These are phyloP conservation scores for Basidiobolus meristosporus DNA, from an alignment of 371 early-diverging fungal species.

Conservation along the genomic window DNA sequence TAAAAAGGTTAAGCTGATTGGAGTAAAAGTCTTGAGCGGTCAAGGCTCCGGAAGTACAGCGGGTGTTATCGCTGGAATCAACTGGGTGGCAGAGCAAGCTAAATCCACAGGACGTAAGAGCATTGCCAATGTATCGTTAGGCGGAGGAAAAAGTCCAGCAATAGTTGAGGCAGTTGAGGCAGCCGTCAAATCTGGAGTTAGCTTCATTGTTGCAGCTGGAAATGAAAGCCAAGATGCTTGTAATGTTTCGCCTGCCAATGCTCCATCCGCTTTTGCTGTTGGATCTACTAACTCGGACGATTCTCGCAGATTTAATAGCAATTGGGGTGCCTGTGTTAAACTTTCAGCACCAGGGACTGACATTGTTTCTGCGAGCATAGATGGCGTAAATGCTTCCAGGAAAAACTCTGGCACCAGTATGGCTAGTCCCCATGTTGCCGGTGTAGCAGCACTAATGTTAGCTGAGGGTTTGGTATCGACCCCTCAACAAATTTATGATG, in stretches of 20 bases:
- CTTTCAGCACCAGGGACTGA: constrained; percentile 19
- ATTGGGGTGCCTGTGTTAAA: constrained; percentile 53
- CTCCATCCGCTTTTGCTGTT: constrained; percentile 29
- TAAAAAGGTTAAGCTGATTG: constrained; percentile 23
- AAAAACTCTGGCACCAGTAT: constrained; percentile 59
- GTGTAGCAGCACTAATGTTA: constrained; percentile 16
- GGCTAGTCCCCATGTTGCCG: constrained; percentile 50
- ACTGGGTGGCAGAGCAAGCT: constrained; percentile 7
- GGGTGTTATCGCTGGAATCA: constrained; percentile 40
- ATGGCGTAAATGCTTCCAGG: constrained; percentile 8
- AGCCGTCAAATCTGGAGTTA: constrained; percentile 13
- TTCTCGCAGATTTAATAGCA: constrained; percentile 39
- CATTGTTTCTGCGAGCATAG: neutral
- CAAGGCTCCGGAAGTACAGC: constrained; percentile 30
- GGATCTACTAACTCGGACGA: constrained; percentile 42
- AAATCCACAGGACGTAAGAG: neutral
- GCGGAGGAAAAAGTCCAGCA: constrained; percentile 19
- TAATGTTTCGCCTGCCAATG: constrained; percentile 32
- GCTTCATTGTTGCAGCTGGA: constrained; percentile 44
- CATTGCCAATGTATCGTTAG: constrained; percentile 32
- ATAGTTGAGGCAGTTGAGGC: constrained; percentile 13
- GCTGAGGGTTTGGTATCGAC: neutral
- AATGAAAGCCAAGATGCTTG: constrained; percentile 29
- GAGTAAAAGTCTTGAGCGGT: constrained; percentile 34
- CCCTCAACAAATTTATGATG: constrained; percentile 10